Evolutionary conservation across 78 protist genomes (phyloP).

Genomic region (Dictyostelium brefeldianum): DNA sequence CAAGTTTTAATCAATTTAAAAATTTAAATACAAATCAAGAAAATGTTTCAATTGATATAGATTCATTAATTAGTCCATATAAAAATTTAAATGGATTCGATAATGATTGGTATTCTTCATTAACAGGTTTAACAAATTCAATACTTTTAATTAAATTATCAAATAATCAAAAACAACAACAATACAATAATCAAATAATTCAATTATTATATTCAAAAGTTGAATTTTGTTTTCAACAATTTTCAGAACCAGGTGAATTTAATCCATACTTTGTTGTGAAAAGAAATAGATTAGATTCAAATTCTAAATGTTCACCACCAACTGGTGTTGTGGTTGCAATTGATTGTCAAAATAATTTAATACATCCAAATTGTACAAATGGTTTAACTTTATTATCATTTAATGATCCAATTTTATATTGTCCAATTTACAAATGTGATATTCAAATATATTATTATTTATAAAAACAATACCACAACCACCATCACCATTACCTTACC

Average conservation of each 20-base stretch:
- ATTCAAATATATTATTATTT: not conserved
- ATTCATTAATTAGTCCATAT: not conserved
- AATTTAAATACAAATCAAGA: not conserved
- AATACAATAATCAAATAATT: not conserved
- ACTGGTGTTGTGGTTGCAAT: not conserved
- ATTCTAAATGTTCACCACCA: conserved; percentile 5
- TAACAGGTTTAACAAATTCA: not conserved
- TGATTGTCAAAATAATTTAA: not conserved
- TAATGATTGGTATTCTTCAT: not conserved
- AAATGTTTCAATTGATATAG: not conserved
- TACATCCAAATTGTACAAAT: not conserved
- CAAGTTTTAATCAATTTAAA: not conserved
- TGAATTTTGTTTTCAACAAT: not conserved
- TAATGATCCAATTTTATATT: not conserved
- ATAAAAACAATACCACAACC: too few relatives aligned
- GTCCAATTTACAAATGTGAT: not conserved
- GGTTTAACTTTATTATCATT: not conserved
- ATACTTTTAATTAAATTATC: not conserved
- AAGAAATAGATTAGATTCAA: not conserved
- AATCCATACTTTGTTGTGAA: not conserved
- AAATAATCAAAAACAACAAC: not conserved
- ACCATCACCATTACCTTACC: too few relatives aligned
- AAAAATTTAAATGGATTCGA: not conserved
- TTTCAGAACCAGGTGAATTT: not conserved
- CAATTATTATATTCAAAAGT: not conserved